These are phyloP conservation scores for Yamadazyma triangularis DNA, from an alignment of 1,139 yeast species.

Conservation along the genomic window DNA sequence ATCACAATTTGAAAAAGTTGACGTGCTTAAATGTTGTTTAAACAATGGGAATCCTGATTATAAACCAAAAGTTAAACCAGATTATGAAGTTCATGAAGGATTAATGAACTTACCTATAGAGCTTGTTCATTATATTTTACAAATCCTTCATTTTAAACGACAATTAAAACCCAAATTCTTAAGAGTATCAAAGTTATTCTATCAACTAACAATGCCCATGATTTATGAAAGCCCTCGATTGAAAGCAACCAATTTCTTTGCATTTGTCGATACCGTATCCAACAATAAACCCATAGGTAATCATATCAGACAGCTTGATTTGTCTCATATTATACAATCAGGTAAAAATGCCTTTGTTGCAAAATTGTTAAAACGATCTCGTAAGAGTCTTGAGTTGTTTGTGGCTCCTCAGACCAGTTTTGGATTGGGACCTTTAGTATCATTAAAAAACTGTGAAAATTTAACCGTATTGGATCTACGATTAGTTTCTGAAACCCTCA, in stretches of 20 bases:
- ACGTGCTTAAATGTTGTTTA: constrained; percentile 33
- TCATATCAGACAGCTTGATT: constrained; percentile 54
- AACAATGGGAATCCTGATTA: neutral
- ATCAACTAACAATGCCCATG: constrained; percentile 53
- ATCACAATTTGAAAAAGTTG: constrained; percentile 44
- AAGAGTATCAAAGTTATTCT: constrained; percentile 59
- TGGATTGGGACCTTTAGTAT: constrained; percentile 82
- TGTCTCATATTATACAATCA: constrained; percentile 76
- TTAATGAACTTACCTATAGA: constrained; percentile 53
- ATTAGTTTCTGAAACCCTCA: constrained; percentile 88
- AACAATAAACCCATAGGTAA: constrained; percentile 37
- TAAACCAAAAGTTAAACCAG: neutral
- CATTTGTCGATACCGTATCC: constrained; percentile 69
- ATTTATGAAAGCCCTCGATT: constrained; percentile 63
- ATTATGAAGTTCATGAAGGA: no score
- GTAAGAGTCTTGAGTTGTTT: constrained; percentile 57
- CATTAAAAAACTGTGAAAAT: constrained; percentile 64
- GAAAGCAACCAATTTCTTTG: constrained; percentile 60
- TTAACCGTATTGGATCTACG: constrained; percentile 70
- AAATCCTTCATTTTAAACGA: constrained; percentile 29
- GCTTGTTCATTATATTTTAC: constrained; percentile 50
- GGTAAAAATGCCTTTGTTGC: constrained; percentile 95
- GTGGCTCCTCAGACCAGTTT: constrained; percentile 94
- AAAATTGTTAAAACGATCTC: constrained; percentile 70
- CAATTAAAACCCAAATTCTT: constrained; percentile 48